Conservation (phyloP, 208 protist species). For the Crithidia fasciculata region DNA sequence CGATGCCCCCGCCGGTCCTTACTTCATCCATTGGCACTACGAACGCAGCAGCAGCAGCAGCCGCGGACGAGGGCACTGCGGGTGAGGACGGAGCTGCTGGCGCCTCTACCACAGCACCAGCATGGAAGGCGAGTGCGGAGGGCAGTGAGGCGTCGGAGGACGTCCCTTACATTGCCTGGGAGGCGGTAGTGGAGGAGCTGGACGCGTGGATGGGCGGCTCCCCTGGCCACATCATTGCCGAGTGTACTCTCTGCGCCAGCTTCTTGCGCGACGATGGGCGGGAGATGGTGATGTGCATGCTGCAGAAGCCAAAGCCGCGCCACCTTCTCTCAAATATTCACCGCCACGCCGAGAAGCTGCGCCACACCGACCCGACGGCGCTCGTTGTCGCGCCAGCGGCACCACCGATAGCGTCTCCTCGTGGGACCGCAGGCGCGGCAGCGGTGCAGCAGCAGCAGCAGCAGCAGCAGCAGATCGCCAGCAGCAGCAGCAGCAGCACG, state of each 20-base stretch:
- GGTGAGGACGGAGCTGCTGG: background rate
- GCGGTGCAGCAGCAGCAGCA: background rate
- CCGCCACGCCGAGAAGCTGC: conserved; percentile 30
- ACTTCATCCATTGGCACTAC: conserved; percentile 1
- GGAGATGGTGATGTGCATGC: conserved; percentile 80
- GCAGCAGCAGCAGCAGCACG: no score
- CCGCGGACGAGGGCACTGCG: background rate
- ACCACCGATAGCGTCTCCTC: conserved; percentile 11
- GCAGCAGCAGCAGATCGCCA: background rate
- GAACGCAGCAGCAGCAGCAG: background rate
- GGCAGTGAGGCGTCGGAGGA: background rate
- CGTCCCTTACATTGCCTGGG: conserved; percentile 60
- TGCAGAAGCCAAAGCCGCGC: conserved; percentile 64
- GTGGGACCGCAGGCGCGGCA: background rate
- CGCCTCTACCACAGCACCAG: no score
- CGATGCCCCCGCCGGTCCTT: conserved; percentile 2
- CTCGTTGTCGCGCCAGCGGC: background rate
- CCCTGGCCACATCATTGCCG: conserved; percentile 36
- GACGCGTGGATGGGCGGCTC: conserved; percentile 42
- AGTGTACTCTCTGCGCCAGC: conserved; percentile 69
- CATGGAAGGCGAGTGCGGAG: background rate
- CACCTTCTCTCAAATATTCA: conserved; percentile 32
- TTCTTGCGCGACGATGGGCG: conserved; percentile 79
- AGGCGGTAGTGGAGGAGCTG: conserved; percentile 64
- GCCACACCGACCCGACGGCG: conserved; percentile 15